Conservation (phyloP, 1,139 yeast species). For the Pichia kudriavzevii region DNA sequence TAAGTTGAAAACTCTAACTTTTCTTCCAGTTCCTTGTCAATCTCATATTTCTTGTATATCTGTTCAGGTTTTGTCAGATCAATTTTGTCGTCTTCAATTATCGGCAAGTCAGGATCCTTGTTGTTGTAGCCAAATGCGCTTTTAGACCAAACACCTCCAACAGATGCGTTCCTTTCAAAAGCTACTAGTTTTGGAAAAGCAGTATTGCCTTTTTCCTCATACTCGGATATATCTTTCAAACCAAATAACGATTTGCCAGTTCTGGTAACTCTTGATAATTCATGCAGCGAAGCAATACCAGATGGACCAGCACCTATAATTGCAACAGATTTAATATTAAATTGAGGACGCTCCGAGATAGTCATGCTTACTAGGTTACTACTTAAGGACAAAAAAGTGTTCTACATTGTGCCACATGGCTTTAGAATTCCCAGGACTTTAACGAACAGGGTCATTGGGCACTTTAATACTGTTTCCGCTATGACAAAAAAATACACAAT, state of each 20-base stretch:
- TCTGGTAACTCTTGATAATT: conserved; percentile 22
- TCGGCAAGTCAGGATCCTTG: conserved; percentile 25
- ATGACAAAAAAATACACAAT: too few species aligned
- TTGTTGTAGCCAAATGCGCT: conserved; percentile 12
- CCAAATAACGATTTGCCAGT: conserved; percentile 15
- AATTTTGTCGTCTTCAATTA: neutral
- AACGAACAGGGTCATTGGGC: too few species aligned
- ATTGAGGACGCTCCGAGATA: neutral
- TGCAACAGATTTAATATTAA: conserved; percentile 30
- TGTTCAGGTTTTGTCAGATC: conserved; percentile 7
- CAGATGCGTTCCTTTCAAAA: conserved; percentile 35
- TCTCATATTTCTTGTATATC: conserved; percentile 12
- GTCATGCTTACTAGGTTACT: too few species aligned
- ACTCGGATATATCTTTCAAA: conserved; percentile 5
- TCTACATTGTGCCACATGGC: too few species aligned
- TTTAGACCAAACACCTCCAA: conserved; percentile 40
- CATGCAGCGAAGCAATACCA: conserved; percentile 39
- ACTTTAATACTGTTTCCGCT: too few species aligned
- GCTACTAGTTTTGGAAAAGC: conserved; percentile 29
- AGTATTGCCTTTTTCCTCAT: conserved; percentile 27
- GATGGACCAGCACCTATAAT: conserved; percentile 49
- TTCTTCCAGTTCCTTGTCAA: conserved; percentile 9
- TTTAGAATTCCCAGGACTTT: too few species aligned
- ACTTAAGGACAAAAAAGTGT: too few species aligned
- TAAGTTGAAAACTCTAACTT: conserved; percentile 7